Conservation (phyloP, 352 stramenopile species). For the Pythium phragmiticola region DNA sequence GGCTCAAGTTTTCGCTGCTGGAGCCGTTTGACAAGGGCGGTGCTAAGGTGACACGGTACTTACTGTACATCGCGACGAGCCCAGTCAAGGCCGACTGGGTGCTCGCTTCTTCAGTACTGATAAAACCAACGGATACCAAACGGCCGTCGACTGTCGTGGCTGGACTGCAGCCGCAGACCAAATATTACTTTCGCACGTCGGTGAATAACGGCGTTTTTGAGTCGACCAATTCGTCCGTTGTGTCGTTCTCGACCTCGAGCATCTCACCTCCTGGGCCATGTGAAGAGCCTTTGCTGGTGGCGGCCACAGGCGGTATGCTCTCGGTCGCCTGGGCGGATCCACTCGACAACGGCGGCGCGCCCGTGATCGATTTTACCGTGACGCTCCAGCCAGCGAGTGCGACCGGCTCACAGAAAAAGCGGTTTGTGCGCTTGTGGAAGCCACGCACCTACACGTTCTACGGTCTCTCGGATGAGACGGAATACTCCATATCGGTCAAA, state of each 20-base stretch:
- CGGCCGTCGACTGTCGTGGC: constrained; percentile 31
- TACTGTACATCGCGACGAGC: constrained; percentile 40
- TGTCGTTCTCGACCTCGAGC: constrained; percentile 33
- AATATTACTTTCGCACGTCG: constrained; percentile 41
- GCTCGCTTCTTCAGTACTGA: constrained; percentile 27
- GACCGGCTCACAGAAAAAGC: not conserved
- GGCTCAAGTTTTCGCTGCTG: constrained; percentile 43
- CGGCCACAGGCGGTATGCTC: constrained; percentile 27
- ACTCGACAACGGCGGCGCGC: constrained; percentile 41
- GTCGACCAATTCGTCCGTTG: constrained; percentile 43
- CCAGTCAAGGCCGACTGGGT: constrained; percentile 28
- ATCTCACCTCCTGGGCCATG: constrained; percentile 54
- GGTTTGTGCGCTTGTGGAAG: not conserved
- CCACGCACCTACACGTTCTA: constrained; percentile 39
- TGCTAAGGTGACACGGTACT: constrained; percentile 34
- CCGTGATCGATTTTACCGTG: constrained; percentile 32
- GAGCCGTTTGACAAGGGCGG: constrained; percentile 53
- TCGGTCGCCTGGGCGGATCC: constrained; percentile 38
- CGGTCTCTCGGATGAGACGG: constrained; percentile 28
- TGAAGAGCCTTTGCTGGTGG: constrained; percentile 8
- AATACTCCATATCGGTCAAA: constrained; percentile 47
- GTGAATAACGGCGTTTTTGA: constrained; percentile 46
- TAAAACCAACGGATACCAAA: not conserved
- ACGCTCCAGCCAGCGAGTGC: constrained; percentile 16
- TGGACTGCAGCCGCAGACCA: constrained; percentile 25